phyloP scores from a whole-genome alignment of 2,329 filamentous ascomycete species.

The Emericellopsis atlantica region DNA sequence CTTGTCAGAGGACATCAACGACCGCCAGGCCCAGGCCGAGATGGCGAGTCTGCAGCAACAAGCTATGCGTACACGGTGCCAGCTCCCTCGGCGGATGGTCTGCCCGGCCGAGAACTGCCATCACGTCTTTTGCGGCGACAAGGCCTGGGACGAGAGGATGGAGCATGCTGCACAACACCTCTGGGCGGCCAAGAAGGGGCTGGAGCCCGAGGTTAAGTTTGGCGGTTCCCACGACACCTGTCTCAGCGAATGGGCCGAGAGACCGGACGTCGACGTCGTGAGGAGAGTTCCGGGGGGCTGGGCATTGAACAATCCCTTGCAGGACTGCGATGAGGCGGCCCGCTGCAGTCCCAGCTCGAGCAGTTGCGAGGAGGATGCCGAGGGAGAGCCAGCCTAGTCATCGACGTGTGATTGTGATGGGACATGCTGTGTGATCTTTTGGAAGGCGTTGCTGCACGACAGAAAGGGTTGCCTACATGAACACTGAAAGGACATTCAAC shows the following conservation, averaged over 20 bases:
- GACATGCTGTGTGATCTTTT: no score
- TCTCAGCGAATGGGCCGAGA: conserved; percentile 26
- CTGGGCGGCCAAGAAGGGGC: conserved; percentile 30
- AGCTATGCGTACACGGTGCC: conserved; percentile 49
- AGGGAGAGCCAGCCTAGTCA: conserved; percentile 10
- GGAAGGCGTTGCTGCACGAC: no score
- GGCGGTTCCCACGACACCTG: conserved; percentile 23
- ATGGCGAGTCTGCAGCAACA: conserved; percentile 42
- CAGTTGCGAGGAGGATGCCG: conserved; percentile 12
- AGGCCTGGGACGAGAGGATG: conserved; percentile 70
- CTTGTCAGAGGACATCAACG: conserved; percentile 24
- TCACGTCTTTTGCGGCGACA: conserved; percentile 43
- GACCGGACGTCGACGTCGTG: conserved; percentile 23
- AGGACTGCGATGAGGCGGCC: conserved; percentile 2
- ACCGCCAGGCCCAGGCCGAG: conserved; percentile 33
- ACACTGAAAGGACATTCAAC: no score
- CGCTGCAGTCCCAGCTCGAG: conserved; percentile 4
- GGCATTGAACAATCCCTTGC: conserved; percentile 9
- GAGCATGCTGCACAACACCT: conserved; percentile 79
- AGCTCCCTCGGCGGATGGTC: conserved; percentile 43
- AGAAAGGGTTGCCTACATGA: no score
- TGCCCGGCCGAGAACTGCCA: conserved; percentile 54
- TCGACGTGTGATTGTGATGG: no score
- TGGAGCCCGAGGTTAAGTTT: conserved; percentile 19
- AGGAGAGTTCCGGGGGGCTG: conserved; percentile 12